Evolutionary conservation across 768 basidiomycete species (phyloP), one percentile per base, ranked within the genome.

Genomic region (Suillus luteus): DNA sequence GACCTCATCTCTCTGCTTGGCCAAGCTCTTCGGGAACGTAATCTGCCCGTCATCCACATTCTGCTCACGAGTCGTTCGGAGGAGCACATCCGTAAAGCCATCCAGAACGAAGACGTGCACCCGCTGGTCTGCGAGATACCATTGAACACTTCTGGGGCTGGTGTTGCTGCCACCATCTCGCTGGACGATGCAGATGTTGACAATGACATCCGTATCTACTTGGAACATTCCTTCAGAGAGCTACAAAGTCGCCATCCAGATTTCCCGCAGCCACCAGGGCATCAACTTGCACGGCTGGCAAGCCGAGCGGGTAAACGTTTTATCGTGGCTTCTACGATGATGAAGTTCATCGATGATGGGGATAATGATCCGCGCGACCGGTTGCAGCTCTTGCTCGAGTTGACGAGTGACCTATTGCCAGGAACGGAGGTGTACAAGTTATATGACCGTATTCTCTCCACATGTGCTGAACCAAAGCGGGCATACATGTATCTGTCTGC

Each of bases 1-100:
- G 24, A 51, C 24, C 49, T 51, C 27, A 51, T 51, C 49, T 51
- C 49, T 9, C 49, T 51, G 49, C 49, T 51, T 17, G 14, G 49
- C 15, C 24, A 27, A 27, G 49, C 49, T 31, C 49, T 27, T 51
- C 49, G 49, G 31, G 27, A 51, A 5, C 24, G 15, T 51, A 9
- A 31, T 9, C 15, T 51, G 8, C 49, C 49, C 0, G 49, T 51
- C 49, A 51, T 51, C 27, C 49, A 51, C 49, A 51, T 51, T 51
- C 27, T 51, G 24, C 27, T 27, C 49, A 51, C 49, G 49, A 51
- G 49, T 51, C 15, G 49, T 14, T 31, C 3, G 49, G 49, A 51
- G 31, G 27, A 17, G 27, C 49, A 51, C 17, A 51, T 51, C 27
- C 15, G 17, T 51, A 51, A 31, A 51, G 27, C 49, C 27, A 51